Conservation (phyloP, 2,329 filamentous ascomycete species). For the Penicillium sp. region DNA sequence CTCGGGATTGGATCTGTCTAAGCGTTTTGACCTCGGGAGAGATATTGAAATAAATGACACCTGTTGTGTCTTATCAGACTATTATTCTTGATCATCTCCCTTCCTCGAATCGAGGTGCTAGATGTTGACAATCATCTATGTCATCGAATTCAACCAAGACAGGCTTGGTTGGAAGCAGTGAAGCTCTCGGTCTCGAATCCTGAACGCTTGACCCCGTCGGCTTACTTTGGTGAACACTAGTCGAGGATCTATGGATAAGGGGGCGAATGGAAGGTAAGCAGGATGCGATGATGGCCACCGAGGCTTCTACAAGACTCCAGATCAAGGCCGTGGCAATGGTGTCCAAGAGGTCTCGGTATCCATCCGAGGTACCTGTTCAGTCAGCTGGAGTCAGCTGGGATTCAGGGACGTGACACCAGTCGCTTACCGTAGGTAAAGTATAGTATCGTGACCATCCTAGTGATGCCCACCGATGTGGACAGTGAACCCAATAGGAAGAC, state of each 20-base stretch:
- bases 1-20: too few species aligned
- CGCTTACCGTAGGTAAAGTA: constrained; percentile 12
- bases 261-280: constrained; percentile 12
- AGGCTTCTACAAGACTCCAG: constrained; percentile 12
- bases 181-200: not conserved
- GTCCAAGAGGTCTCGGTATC: constrained; percentile 11
- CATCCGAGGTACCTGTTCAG: constrained; percentile 1
- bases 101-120: not conserved
- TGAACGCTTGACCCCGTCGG: not conserved
- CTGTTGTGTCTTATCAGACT: not conserved
- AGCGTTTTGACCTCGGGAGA: too few species aligned
- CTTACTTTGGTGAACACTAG: not conserved
- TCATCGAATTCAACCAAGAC: not conserved
- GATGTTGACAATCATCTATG: not conserved
- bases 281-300: constrained; percentile 10
- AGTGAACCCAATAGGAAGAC: constrained; percentile 11
- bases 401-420: not conserved
- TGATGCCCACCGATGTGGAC: constrained; percentile 7
- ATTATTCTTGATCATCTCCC: not conserved
- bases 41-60: too few species aligned
- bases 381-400: not conserved
- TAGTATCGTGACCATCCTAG: constrained; percentile 9
- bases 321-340: constrained; percentile 11
- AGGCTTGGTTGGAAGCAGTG: not conserved
- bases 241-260: constrained; percentile 9